phyloP scores from a whole-genome alignment of 1,284 basidiomycete genomes.

The Cryptococcus hybrid region DNA sequence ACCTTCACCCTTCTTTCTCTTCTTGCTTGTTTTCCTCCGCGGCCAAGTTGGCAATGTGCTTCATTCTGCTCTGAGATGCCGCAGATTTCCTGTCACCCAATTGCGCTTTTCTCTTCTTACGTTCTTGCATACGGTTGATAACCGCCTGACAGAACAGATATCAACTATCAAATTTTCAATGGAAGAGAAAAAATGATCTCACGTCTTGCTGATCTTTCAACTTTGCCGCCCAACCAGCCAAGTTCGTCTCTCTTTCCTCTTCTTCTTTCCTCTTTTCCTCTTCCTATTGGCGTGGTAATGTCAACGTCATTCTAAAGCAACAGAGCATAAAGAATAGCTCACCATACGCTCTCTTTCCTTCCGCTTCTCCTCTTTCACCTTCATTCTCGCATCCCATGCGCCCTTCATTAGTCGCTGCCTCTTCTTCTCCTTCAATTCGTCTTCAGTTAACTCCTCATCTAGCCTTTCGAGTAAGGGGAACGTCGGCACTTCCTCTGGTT shows the following conservation, averaged over 20 bases:
- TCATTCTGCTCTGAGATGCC: slow-evolving; percentile 95
- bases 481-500: slow-evolving; percentile 67
- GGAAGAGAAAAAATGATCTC: slow-evolving; percentile 12
- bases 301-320: not conserved
- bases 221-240: slow-evolving; percentile 68
- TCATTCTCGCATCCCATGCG: slow-evolving; percentile 86
- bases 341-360: slow-evolving; percentile 66
- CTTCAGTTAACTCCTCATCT: slow-evolving; percentile 91
- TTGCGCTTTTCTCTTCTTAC: slow-evolving; percentile 76
- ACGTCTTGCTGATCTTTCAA: slow-evolving; percentile 77
- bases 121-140: slow-evolving; percentile 81
- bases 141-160: slow-evolving; percentile 56
- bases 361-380: slow-evolving; percentile 84
- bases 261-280: slow-evolving; percentile 72
- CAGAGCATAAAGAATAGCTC: slow-evolving; percentile 7
- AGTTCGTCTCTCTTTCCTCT: slow-evolving; percentile 70
- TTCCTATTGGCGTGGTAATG: slow-evolving; percentile 51
- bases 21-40: slow-evolving; percentile 65
- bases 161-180: not conserved
- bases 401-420: slow-evolving; percentile 92
- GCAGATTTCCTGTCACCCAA: slow-evolving; percentile 90
- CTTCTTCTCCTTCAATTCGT: slow-evolving; percentile 90
- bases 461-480: slow-evolving; percentile 90
- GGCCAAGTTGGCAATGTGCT: slow-evolving; percentile 89
- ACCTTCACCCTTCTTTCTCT: slow-evolving; percentile 79